Evolutionary conservation across 2,329 filamentous ascomycete species (phyloP).

Genomic region (Aspergillus sp.): DNA sequence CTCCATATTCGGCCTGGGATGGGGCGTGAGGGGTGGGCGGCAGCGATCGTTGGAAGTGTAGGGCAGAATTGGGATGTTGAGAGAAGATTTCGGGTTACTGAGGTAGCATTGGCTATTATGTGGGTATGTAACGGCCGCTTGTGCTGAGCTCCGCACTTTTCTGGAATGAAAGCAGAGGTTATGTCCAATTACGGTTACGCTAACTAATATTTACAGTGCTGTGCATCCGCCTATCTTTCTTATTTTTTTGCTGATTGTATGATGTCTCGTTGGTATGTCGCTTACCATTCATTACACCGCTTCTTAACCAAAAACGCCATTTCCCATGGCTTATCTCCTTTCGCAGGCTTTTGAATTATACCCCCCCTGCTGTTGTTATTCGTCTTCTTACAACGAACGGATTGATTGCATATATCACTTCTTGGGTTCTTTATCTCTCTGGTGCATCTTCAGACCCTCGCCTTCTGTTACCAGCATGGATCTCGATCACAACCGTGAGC

Average conservation of each 20-base stretch:
- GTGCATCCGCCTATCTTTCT: slow-evolving; percentile 72
- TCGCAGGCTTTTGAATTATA: slow-evolving; percentile 78
- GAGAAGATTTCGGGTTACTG: slow-evolving; percentile 59
- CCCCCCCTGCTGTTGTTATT: slow-evolving; percentile 72
- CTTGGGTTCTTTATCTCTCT: slow-evolving; percentile 67
- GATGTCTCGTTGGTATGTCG: slow-evolving; percentile 73
- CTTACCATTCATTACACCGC: background rate
- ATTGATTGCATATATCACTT: slow-evolving; percentile 73
- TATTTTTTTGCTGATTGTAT: slow-evolving; percentile 84
- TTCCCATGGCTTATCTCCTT: background rate
- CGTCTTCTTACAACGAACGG: slow-evolving; percentile 74
- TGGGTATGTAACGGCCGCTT: slow-evolving; percentile 58
- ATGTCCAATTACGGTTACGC: background rate
- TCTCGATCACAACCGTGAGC: slow-evolving; percentile 70
- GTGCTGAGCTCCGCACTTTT: background rate
- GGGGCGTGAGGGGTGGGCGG: slow-evolving; percentile 42
- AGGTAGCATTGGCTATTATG: slow-evolving; percentile 70
- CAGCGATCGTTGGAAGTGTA: slow-evolving; percentile 38
- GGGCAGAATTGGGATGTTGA: slow-evolving; percentile 46
- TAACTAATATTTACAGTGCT: slow-evolving; percentile 54
- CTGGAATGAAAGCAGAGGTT: background rate
- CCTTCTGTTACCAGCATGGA: slow-evolving; percentile 73
- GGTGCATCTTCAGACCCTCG: slow-evolving; percentile 70
- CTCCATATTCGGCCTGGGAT: slow-evolving; percentile 49
- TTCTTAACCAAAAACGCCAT: background rate